These are phyloP conservation scores for Melampsora larici-populina DNA, from an alignment of 1,284 basidiomycete species.

Conservation along the genomic window DNA sequence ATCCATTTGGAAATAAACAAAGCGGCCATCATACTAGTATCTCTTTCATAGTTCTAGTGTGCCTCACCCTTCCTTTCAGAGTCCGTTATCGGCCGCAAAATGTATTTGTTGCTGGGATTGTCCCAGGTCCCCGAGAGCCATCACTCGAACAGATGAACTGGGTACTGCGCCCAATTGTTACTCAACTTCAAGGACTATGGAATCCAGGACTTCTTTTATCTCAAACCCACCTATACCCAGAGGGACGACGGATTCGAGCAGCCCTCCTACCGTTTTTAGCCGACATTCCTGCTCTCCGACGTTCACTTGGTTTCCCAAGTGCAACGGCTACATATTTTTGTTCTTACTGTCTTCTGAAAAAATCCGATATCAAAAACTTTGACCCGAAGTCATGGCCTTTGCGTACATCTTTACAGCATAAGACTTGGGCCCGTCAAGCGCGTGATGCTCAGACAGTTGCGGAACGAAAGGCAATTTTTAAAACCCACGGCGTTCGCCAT, in stretches of 20 bases:
- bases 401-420: not conserved
- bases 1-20: conserved; percentile 26
- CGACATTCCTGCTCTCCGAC: conserved; percentile 8
- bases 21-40: no score
- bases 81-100: conserved; percentile 54
- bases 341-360: conserved; percentile 5
- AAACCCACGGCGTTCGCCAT: conserved; percentile 14
- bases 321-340: conserved; percentile 1
- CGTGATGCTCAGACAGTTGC: not conserved
- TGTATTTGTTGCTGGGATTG: conserved; percentile 54
- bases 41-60: conserved; percentile 10
- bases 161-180: not conserved
- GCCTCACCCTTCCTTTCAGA: conserved; percentile 46
- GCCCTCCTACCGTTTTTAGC: conserved; percentile 15
- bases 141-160: no score
- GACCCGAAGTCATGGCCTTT: not conserved
- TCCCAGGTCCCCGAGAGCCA: conserved; percentile 50
- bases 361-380: not conserved
- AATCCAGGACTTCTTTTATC: not conserved
- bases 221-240: conserved; percentile 8
- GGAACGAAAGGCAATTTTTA: conserved; percentile 2
- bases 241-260: not conserved
- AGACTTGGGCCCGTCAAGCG: conserved; percentile 7
- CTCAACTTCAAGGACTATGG: not conserved
- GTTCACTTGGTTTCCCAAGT: conserved; percentile 7